Percentiles rank a stretch among this genome's conserved stretches.
Conservation (phyloP, 2,329 filamentous ascomycete species). For the Lachnellula hyalina region DNA sequence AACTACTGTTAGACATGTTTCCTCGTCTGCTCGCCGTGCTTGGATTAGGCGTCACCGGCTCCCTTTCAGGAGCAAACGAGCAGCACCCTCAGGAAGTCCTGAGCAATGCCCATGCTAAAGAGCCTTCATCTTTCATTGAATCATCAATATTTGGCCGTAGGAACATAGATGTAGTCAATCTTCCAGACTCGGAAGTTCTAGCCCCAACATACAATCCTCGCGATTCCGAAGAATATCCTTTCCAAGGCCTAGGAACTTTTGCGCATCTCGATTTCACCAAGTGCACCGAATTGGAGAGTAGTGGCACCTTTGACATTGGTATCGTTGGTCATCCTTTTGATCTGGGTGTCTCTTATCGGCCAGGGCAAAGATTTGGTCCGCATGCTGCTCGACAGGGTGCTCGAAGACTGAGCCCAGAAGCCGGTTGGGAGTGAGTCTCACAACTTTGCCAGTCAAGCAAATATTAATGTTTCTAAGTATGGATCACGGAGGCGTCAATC, state of each 20-base stretch:
- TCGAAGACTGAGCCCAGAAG: constrained; percentile 19
- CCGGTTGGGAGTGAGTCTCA: constrained; percentile 24
- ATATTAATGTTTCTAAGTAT: constrained; percentile 20
- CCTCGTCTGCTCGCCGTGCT: background rate
- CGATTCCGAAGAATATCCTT: constrained; percentile 10
- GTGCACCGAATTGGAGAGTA: constrained; percentile 21
- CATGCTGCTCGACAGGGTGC: constrained; percentile 27
- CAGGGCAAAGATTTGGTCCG: constrained; percentile 29
- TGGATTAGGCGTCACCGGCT: background rate
- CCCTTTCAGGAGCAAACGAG: background rate
- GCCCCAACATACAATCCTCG: constrained; percentile 16
- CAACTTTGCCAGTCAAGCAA: background rate
- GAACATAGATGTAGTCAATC: background rate
- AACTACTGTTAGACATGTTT: background rate
- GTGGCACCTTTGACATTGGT: constrained; percentile 28
- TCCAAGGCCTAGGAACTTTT: constrained; percentile 22
- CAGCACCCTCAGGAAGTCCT: background rate
- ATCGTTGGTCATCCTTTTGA: constrained; percentile 30
- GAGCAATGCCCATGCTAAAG: background rate
- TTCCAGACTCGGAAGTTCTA: constrained; percentile 12
- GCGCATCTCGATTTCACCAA: constrained; percentile 25
- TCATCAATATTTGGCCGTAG: constrained; percentile 13
- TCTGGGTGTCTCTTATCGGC: constrained; percentile 27
- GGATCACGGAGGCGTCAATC: constrained; percentile 26
- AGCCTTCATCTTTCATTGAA: constrained; percentile 9